These are phyloP conservation scores for Phytophthora syringae DNA, from an alignment of 352 stramenopile genomes.

Conservation along the genomic window DNA sequence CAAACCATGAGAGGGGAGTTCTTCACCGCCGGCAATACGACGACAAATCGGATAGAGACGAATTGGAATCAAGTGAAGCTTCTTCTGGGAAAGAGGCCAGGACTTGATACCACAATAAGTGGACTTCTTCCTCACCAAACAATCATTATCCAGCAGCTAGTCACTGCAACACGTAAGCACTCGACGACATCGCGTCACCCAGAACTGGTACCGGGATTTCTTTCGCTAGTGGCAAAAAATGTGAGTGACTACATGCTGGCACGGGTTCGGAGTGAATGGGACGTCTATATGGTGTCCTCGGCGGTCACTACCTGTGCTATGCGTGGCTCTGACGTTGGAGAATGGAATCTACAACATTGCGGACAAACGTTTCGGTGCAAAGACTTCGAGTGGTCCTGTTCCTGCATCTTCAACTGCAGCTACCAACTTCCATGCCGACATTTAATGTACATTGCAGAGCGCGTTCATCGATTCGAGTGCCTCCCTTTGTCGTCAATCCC, in stretches of 20 bases:
- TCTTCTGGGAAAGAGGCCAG: conserved; percentile 6
- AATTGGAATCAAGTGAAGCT: conserved; percentile 34
- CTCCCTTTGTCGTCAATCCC: conserved; percentile 4
- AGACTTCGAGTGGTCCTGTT: conserved; percentile 3
- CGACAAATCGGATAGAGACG: conserved; percentile 28
- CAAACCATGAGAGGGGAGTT: conserved; percentile 11
- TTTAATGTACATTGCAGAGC: conserved; percentile 7
- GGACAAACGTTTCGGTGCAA: conserved; percentile 1
- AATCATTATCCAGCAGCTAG: background rate
- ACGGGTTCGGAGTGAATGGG: conserved; percentile 3
- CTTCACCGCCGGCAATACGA: conserved; percentile 24
- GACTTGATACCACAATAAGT: conserved; percentile 11
- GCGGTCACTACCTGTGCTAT: background rate
- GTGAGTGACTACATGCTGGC: background rate
- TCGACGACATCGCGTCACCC: background rate
- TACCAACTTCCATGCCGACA: conserved; percentile 4
- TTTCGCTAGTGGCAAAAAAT: background rate
- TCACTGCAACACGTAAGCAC: background rate
- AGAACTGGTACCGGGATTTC: background rate
- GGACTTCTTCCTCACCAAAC: conserved; percentile 17
- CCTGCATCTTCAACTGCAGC: conserved; percentile 4
- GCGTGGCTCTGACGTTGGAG: background rate
- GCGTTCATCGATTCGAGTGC: background rate
- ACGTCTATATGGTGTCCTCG: background rate
- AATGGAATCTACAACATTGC: background rate